Base-by-base conservation (phyloP, 768 basidiomycete species). In the Krasilnikovozyma curviuscula region DNA sequence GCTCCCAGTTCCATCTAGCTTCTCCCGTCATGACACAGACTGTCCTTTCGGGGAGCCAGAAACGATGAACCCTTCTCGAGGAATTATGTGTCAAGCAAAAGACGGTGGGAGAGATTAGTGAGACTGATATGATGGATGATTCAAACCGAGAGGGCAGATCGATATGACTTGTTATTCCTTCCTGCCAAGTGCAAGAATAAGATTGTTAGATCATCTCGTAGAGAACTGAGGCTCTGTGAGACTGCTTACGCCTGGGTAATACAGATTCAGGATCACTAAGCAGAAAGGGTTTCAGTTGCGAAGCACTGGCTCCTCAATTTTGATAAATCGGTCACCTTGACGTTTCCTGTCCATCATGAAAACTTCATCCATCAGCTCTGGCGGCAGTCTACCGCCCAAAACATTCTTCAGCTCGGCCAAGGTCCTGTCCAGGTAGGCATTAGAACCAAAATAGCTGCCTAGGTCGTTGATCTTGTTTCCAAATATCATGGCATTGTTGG, bases 91-190 rank as follows among this genome's bases (percentile, higher is more conserved):
- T 49, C 28, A 23, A 54, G 40, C 30, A 44, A 23, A 49, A 44
- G 13, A 75, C 79, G 42, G 78, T 82, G 12, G 80, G 78, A 24
- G 79, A 78, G 10, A 76, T 73, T 24, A 97, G 68, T 55, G 82
- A 88, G 44, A 91, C 73, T 8, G 84, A 84, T 21, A 95, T 69
- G 44, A 97, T 89, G 1, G 83, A 86, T 59, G 91, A 83, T 7
- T 74, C 84, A 58, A 81, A 97, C 13, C 89, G 75, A 24, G 70
- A 66, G 3, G 83, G 71, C 21, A 97, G 69, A 59, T 97, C 89
- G 35, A 97, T 73, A 56, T 95, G 89, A 0, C 83, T 73, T 0
- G 77, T 68, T 55, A 97, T 95, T 10, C 89, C 89, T 61, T 86
- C 25, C 49, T 50, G 44, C 14, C 7, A 18, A 29, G 16, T n/a